A percentile compares a stretch with the other conserved stretches of the same genome.
phyloP scores from a whole-genome alignment of 495 filamentous ascomycete species.

The Lophiotrema nucula region DNA sequence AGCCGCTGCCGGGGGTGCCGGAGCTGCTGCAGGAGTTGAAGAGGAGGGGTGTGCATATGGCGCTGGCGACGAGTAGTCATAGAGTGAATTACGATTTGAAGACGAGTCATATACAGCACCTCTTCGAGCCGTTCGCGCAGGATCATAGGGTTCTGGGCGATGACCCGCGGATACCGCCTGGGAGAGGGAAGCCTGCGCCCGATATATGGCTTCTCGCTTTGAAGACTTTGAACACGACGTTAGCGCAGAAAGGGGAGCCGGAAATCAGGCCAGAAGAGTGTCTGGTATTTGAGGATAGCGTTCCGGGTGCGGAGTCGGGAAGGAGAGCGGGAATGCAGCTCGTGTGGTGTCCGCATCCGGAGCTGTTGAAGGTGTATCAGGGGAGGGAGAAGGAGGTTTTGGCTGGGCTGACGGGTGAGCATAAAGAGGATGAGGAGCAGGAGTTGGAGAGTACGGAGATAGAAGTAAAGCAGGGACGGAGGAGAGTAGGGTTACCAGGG shows the following conservation, averaged over 20 bases:
- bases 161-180: constrained; percentile 73
- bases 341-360: constrained; percentile 86
- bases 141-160: constrained; percentile 78
- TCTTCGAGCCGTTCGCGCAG: constrained; percentile 70
- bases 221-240: constrained; percentile 72
- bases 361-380: constrained; percentile 68
- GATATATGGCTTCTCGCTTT: constrained; percentile 93
- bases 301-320: constrained; percentile 88
- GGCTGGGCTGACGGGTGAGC: constrained; percentile 72
- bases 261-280: constrained; percentile 82
- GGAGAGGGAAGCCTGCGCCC: constrained; percentile 86
- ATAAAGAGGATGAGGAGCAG: constrained; percentile 56
- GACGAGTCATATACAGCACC: constrained; percentile 65
- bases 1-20: constrained; percentile 76
- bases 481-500: constrained; percentile 40
- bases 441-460: constrained; percentile 42
- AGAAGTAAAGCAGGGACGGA: constrained; percentile 46
- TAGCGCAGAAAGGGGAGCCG: constrained; percentile 57
- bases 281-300: constrained; percentile 93
- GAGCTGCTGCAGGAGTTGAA: constrained; percentile 61
- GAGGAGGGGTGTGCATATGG: constrained; percentile 65
- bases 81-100: constrained; percentile 73
- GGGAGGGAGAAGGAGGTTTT: constrained; percentile 80
- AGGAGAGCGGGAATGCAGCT: constrained; percentile 93
- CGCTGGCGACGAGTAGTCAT: constrained; percentile 80